A percentile compares a stretch with the other conserved stretches of the same genome.
Conservation (phyloP, 768 basidiomycete genomes). For the Obba rivulosa region DNA sequence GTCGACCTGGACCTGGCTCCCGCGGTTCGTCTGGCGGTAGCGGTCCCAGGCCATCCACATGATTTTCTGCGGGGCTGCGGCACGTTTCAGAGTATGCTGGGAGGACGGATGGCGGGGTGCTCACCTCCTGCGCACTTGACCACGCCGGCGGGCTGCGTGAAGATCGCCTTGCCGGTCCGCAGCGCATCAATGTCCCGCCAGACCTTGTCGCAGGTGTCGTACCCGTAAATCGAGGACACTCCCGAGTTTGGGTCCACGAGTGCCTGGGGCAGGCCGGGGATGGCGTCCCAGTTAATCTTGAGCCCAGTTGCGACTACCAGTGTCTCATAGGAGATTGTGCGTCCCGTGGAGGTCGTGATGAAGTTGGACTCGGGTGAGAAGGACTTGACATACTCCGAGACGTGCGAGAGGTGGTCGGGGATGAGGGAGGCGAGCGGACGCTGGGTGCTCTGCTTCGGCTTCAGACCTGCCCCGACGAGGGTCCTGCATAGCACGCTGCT, state of each 20-base stretch:
- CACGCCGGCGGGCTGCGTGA: constrained; percentile 90
- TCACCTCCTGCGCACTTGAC: constrained; percentile 92
- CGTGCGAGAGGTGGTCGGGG: constrained; percentile 65
- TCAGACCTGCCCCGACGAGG: constrained; percentile 85
- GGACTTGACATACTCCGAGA: constrained; percentile 61
- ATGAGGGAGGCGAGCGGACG: constrained; percentile 66
- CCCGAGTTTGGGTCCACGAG: constrained; percentile 72
- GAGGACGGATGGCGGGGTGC: constrained; percentile 1
- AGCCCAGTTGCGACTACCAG: constrained; percentile 88
- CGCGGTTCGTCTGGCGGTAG: constrained; percentile 55
- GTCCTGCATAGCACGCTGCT: constrained; percentile 51
- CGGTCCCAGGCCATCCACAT: constrained; percentile 98
- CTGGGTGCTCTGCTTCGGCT: constrained; percentile 61
- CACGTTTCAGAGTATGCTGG: not conserved
- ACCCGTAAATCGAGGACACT: constrained; percentile 91
- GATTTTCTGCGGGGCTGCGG: constrained; percentile 77
- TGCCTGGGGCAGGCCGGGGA: constrained; percentile 69
- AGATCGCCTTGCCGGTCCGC: constrained; percentile 78
- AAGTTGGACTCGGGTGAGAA: constrained; percentile 76
- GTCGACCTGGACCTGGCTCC: constrained; percentile 54
- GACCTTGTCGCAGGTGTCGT: constrained; percentile 83
- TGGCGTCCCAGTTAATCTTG: constrained; percentile 76
- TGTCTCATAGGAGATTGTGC: constrained; percentile 71
- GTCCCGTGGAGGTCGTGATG: constrained; percentile 66
- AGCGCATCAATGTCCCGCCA: constrained; percentile 80